A percentile compares a stretch with the other conserved stretches of the same genome.
phyloP scores from a whole-genome alignment of 2,329 filamentous ascomycete species.

The Aureobasidium sp. region DNA sequence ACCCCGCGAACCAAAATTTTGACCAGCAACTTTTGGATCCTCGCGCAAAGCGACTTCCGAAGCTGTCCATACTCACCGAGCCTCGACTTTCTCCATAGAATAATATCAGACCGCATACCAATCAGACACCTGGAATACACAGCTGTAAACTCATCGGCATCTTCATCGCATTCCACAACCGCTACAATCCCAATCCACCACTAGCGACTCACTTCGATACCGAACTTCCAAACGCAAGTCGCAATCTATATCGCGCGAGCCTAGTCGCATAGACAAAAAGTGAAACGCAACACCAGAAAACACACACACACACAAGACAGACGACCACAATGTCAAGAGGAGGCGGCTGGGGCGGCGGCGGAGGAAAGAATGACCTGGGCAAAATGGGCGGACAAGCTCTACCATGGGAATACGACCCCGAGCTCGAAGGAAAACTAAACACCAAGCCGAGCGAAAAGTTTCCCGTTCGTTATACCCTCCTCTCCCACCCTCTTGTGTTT shows the following conservation, averaged over 20 bases:
- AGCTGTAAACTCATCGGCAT: background rate
- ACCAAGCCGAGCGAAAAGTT: constrained; percentile 36
- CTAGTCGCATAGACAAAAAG: background rate
- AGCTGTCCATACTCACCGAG: background rate
- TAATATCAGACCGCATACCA: background rate
- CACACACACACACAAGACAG: too few species aligned
- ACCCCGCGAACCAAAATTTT: constrained; percentile 10
- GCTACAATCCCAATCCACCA: background rate
- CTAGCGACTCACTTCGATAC: background rate
- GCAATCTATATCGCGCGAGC: background rate
- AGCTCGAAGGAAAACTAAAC: constrained; percentile 27
- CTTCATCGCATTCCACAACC: background rate
- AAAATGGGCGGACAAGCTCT: constrained; percentile 38
- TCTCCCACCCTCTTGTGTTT: background rate
- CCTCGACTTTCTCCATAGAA: background rate
- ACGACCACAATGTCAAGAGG: constrained; percentile 25
- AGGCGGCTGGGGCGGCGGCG: constrained; percentile 27
- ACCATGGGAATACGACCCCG: constrained; percentile 36
- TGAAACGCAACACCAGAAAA: background rate
- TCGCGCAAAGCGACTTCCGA: background rate
- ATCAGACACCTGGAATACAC: background rate
- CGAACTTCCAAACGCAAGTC: background rate
- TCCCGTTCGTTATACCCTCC: constrained; percentile 29
- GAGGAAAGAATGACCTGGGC: constrained; percentile 29
- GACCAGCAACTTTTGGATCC: background rate